Percentiles rank a stretch among this genome's conserved stretches.
Evolutionary conservation across 2,329 filamentous ascomycete genomes (phyloP).

Genomic region (Niveomyces coronatus): DNA sequence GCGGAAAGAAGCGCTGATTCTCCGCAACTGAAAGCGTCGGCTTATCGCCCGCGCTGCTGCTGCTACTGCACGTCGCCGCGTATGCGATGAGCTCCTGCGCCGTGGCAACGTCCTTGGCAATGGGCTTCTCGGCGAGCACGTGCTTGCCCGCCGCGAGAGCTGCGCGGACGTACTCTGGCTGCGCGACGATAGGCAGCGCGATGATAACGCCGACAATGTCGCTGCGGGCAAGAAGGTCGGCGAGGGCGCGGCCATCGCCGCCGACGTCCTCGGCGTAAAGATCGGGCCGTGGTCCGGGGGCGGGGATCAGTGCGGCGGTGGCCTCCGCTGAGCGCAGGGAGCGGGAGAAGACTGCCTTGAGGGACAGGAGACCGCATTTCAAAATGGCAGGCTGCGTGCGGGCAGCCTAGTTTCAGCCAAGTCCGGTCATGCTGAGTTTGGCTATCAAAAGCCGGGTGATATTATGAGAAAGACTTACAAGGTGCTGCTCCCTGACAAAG

Average conservation of each 20-base stretch:
- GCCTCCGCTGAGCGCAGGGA: conserved; percentile 45
- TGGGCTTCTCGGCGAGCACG: conserved; percentile 60
- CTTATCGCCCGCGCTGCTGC: conserved; percentile 15
- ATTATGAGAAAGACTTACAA: conserved; percentile 26
- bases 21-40: conserved; percentile 56
- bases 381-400: conserved; percentile 44
- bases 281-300: conserved; percentile 23
- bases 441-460: conserved; percentile 4
- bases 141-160: conserved; percentile 57
- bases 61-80: conserved; percentile 20
- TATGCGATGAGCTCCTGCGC: conserved; percentile 30
- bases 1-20: conserved; percentile 57
- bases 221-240: conserved; percentile 40
- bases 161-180: conserved; percentile 47
- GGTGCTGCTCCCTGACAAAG: conserved; percentile 48
- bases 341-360: conserved; percentile 59
- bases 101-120: conserved; percentile 46
- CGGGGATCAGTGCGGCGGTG: conserved; percentile 28
- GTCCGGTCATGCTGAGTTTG: neutral
- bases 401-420: conserved; percentile 2
- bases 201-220: conserved; percentile 48
- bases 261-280: conserved; percentile 47
- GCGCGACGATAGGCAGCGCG: conserved; percentile 51
- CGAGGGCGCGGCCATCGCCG: conserved; percentile 32
- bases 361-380: conserved; percentile 34